Percentiles rank a stretch among this genome's conserved stretches.
Evolutionary conservation across 2,329 filamentous ascomycete genomes (phyloP).

Genomic region (Niveomyces coronatus): DNA sequence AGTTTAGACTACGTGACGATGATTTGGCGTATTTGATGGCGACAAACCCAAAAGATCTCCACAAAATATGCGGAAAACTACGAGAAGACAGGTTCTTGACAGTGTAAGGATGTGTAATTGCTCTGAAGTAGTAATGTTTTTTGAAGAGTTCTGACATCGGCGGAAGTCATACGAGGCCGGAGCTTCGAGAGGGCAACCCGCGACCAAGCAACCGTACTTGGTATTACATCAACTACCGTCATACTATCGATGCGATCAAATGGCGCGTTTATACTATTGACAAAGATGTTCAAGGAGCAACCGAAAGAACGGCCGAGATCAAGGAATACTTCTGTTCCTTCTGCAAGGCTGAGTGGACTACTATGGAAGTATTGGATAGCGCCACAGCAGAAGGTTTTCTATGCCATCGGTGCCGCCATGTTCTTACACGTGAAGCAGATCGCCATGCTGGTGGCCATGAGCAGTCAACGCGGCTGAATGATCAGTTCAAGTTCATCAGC

Average conservation of each 20-base stretch:
- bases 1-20: conserved; percentile 66
- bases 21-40: conserved; percentile 80
- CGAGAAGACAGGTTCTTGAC: conserved; percentile 77
- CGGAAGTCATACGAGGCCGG: conserved; percentile 54
- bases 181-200: conserved; percentile 70
- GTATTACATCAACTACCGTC: conserved; percentile 94
- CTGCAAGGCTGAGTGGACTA: conserved; percentile 80
- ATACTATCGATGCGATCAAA: conserved; percentile 92
- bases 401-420: conserved; percentile 66
- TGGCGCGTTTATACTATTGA: conserved; percentile 84
- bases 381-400: conserved; percentile 62
- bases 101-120: conserved; percentile 49
- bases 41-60: conserved; percentile 84
- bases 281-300: conserved; percentile 76
- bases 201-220: conserved; percentile 81
- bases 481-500: conserved; percentile 69
- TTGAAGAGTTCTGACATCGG: conserved; percentile 6
- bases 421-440: conserved; percentile 56
- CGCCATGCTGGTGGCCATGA: conserved; percentile 61
- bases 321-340: conserved; percentile 82
- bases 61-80: conserved; percentile 77
- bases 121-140: conserved; percentile 1
- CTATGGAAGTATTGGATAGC: conserved; percentile 78
- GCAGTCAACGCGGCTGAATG: conserved; percentile 63
- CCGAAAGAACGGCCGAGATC: conserved; percentile 70